Base-by-base conservation (phyloP, 805 yeast genomes). In the Metahyphopichia silvanorum region DNA sequence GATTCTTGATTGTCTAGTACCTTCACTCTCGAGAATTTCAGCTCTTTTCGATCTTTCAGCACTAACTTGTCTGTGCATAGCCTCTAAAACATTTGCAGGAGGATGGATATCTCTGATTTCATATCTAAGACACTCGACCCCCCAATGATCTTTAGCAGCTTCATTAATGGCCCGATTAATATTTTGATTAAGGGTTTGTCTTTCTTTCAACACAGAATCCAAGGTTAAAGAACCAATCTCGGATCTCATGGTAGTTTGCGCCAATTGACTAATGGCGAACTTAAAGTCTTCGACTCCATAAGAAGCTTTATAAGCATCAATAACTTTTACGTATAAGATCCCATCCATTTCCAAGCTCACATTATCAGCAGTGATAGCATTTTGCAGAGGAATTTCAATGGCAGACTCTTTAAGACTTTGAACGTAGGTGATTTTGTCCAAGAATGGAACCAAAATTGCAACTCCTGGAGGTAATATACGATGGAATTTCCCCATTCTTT, bases 101-200 rank as follows among this genome's bases (percentile, higher is more conserved):
- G 95, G 95, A 53, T 86, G 88, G 38, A 86, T 86, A 53, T 86
- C 95, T 51, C 88, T 75, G 60, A 86, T 85, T 57, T 86, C 95
- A 57, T 86, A 85, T 51, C 95, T 74, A 40, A 86, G 66, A 52
- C 94, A 86, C 49, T 75, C 72, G 36, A 86, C 80, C 34, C 95
- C 95, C 95, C 95, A 86, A 35, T 63, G 64, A 32, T 77, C 87
- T 34, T 66, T 63, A 9, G 95, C 86, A 11, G 95, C 95, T 49
- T 84, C 93, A 53, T 86, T 86, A 51, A 86, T 77, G 4, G 82
- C 85, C n/a, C 67, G 51, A 34, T 88, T 85, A 57, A 86, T 86
- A 60, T 83, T 82, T 43, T 59, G 57, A 58, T 86, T 86, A 45
- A 86, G 69, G 20, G 72, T 51, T 52, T 82, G 89, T 56, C 95